Evolutionary conservation across 805 yeast genomes (phyloP), one percentile per base, ranked within the genome.

Genomic region (Suhomyces faveliae): DNA sequence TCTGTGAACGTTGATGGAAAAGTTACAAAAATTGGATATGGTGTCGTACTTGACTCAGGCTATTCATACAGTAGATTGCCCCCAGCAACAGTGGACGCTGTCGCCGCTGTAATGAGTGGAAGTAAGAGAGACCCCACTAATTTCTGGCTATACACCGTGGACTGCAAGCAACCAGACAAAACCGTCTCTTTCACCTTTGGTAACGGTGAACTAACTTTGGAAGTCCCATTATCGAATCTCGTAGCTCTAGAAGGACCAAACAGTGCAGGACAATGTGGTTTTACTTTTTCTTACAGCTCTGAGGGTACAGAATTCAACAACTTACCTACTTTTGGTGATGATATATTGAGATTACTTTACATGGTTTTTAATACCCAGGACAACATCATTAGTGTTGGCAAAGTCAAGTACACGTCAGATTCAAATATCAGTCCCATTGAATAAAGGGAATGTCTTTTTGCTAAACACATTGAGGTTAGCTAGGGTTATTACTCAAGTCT

Each of bases 281-380:
- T 41, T n/a, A 35, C 48, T 10, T 5, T 35, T 2, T 20, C 15
- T 13, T 23, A 33, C 27, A 17, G 21, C 12, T 27, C 38, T 8
- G 38, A 30, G n/a, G 44, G 44, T 19, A 19, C 15, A 6, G 6
- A 40, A 19, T 30, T 11, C 5, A 23, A 42, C 22, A 35, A 42
- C 22, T 39, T 29, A 15, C 47, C 47, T 20, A 45, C 75, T 5
- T 60, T 80, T 11, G 87, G 87, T 42, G 84, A 80, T 57, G 66
- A 77, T 4, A 76, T 82, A 60, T 59, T 83, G 48, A 68, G 77
- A 50, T 61, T 73, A 24, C 79, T 78, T 1, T 81, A 81, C 54
- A 70, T 76, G 33, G 84, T 80, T 38, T 83, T 73, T 48, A 85
- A 82, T 60, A 58, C 81, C 41, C 82, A 76, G 23, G 63, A 68